Evolutionary conservation across 441 rosid species (phyloP).

Genomic region (Aleurites moluccanus): DNA sequence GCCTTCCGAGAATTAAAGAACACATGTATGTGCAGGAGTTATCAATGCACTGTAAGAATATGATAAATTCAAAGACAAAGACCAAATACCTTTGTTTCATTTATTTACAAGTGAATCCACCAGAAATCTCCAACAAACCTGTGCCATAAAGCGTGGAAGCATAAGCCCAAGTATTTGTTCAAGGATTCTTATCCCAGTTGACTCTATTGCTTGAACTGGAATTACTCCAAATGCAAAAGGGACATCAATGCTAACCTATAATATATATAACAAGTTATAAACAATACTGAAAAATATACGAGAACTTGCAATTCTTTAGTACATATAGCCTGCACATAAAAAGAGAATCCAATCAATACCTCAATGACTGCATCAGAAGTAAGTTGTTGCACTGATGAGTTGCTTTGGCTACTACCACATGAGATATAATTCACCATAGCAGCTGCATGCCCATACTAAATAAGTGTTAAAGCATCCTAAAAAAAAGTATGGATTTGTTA

Average conservation of each 20-base stretch:
- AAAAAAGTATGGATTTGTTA: constrained; percentile 21
- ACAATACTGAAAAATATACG: constrained; percentile 9
- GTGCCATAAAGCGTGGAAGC: constrained; percentile 92
- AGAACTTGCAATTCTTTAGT: neutral
- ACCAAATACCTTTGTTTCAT: constrained; percentile 9
- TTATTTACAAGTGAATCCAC: constrained; percentile 15
- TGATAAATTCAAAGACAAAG: neutral
- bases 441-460: constrained; percentile 71
- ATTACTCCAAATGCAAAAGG: constrained; percentile 75
- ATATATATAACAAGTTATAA: constrained; percentile 18
- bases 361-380: constrained; percentile 90
- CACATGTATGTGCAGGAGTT: neutral
- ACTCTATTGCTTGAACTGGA: constrained; percentile 71
- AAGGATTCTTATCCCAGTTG: constrained; percentile 79
- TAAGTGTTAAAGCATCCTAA: constrained; percentile 42
- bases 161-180: constrained; percentile 76
- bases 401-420: constrained; percentile 42
- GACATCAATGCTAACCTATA: constrained; percentile 74
- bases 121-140: constrained; percentile 48
- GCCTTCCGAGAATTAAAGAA: neutral
- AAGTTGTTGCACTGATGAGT: constrained; percentile 53
- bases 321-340: neutral
- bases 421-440: constrained; percentile 86
- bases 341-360: constrained; percentile 40
- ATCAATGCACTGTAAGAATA: neutral